Evolutionary conservation across 2,329 filamentous ascomycete genomes (phyloP).

Genomic region (Raffaelea ambrosiae): DNA sequence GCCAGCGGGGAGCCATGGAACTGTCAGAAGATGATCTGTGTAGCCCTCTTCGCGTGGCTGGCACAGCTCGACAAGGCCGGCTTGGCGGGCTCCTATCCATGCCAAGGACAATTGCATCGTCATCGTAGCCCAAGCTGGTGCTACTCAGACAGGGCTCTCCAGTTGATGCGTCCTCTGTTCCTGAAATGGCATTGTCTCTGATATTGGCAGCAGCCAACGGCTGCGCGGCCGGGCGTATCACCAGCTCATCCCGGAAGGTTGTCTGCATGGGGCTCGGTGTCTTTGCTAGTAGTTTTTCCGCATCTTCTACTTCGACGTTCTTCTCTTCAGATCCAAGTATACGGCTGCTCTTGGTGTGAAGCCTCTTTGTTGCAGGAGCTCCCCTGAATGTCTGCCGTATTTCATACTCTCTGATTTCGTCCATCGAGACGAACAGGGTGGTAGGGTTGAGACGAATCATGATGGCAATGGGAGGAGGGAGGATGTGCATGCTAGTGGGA

Average conservation of each 20-base stretch:
- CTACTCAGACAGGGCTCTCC: no score
- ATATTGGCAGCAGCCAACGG: background rate
- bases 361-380: constrained; percentile 21
- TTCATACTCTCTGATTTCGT: constrained; percentile 29
- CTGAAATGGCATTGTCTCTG: background rate
- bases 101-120: no score
- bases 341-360: background rate
- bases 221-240: background rate
- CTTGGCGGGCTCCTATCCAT: no score
- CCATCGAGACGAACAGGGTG: constrained; percentile 27
- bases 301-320: constrained; percentile 8
- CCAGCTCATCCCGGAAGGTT: background rate
- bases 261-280: background rate
- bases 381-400: constrained; percentile 19
- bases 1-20: constrained; percentile 1
- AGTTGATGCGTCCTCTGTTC: no score
- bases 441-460: constrained; percentile 33
- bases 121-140: no score
- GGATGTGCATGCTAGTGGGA: no score
- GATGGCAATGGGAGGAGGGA: no score
- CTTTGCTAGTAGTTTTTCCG: background rate
- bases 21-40: constrained; percentile 1
- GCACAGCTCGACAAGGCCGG: no score
- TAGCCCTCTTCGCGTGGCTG: background rate
- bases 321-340: constrained; percentile 14